phyloP scores from a whole-genome alignment of 441 rosid species.

The Raphanus hybrid region DNA sequence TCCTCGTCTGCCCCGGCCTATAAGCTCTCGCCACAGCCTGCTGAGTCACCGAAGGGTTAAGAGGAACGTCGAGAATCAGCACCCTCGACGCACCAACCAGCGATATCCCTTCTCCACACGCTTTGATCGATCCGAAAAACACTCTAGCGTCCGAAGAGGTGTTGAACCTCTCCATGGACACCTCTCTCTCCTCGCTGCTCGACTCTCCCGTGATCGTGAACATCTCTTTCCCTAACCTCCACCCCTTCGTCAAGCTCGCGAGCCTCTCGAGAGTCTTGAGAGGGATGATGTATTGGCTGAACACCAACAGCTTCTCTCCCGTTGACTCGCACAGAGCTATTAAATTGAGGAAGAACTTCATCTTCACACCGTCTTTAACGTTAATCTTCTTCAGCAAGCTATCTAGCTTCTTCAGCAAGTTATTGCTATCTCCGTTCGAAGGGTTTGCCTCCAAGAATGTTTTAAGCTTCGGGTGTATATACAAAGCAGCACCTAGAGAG shows the following conservation, averaged over 20 bases:
- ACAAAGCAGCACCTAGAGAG: conserved; percentile 45
- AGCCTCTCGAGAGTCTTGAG: conserved; percentile 73
- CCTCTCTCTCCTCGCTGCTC: conserved; percentile 64
- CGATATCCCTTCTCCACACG: conserved; percentile 95
- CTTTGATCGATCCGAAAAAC: conserved; percentile 88
- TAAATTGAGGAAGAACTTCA: conserved; percentile 72
- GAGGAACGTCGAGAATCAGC: conserved; percentile 79
- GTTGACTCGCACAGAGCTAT: conserved; percentile 62
- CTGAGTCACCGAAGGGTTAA: conserved; percentile 93
- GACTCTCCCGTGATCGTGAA: conserved; percentile 79
- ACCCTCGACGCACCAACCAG: conserved; percentile 86
- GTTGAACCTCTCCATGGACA: conserved; percentile 76
- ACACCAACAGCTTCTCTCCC: conserved; percentile 77
- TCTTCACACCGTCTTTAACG: conserved; percentile 68
- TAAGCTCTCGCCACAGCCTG: conserved; percentile 91
- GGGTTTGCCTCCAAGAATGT: conserved; percentile 31
- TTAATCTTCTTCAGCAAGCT: conserved; percentile 31
- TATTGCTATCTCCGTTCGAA: conserved; percentile 35
- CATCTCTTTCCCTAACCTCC: conserved; percentile 66
- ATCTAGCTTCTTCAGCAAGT: conserved; percentile 34
- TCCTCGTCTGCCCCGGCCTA: conserved; percentile 83
- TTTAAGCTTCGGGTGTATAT: conserved; percentile 42
- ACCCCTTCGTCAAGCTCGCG: conserved; percentile 52
- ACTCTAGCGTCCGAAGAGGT: conserved; percentile 71
- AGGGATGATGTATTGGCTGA: conserved; percentile 79